These are phyloP conservation scores for Mercurialis annua DNA, from an alignment of 345 rosid genomes.

Conservation along the genomic window DNA sequence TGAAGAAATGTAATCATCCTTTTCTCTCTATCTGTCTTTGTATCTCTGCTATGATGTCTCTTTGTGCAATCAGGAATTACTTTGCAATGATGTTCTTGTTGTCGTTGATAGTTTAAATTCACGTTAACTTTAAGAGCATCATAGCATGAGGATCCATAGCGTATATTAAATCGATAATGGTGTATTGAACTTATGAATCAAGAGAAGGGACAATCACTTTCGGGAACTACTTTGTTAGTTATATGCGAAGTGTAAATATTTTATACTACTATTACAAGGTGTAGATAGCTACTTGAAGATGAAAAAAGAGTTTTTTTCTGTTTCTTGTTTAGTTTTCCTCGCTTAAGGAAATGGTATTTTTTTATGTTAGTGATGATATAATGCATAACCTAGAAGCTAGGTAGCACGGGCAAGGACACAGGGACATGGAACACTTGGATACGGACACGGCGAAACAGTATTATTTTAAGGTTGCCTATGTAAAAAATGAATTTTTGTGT, in stretches of 20 bases:
- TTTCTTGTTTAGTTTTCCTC: no score
- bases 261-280: no score
- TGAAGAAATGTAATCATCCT: conserved; percentile 59
- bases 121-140: background rate
- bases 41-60: background rate
- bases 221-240: background rate
- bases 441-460: no score
- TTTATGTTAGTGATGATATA: no score
- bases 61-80: background rate
- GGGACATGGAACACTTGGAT: no score
- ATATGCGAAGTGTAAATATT: background rate
- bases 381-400: no score
- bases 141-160: background rate
- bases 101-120: background rate
- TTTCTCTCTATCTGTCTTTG: background rate
- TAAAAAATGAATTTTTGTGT: no score
- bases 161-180: background rate
- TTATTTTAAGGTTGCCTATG: no score
- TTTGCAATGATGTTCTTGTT: background rate
- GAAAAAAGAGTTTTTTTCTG: background rate
- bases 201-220: background rate
- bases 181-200: background rate
- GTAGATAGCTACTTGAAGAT: no score
- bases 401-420: no score
- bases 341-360: no score